These are phyloP conservation scores for Globisporangium polare DNA, from an alignment of 352 stramenopile genomes.

Conservation along the genomic window DNA sequence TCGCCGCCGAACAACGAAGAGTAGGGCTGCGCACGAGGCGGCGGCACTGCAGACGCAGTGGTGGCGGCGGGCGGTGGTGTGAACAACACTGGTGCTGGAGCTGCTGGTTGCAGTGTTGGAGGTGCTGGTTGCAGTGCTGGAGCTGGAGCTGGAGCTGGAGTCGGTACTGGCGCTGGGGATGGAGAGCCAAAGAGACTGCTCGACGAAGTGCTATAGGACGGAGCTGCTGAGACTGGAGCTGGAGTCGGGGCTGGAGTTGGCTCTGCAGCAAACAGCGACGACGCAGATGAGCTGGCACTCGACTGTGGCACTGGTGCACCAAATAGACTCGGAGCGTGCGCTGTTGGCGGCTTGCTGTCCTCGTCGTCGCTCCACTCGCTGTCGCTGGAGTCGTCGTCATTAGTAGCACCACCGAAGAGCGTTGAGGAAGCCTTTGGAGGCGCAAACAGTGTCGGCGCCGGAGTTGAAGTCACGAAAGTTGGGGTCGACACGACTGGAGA, in stretches of 20 bases:
- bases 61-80: not conserved
- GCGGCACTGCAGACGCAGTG: not conserved
- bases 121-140: not conserved
- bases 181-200: constrained; percentile 16
- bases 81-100: constrained; percentile 8
- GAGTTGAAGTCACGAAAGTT: not conserved
- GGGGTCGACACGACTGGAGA: constrained; percentile 2
- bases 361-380: constrained; percentile 72
- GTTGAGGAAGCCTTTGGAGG: constrained; percentile 15
- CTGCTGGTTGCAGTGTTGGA: not conserved
- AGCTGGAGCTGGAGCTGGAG: not conserved
- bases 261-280: constrained; percentile 13
- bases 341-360: constrained; percentile 17
- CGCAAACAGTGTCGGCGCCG: constrained; percentile 6
- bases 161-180: not conserved
- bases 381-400: constrained; percentile 53
- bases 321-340: constrained; percentile 29
- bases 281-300: constrained; percentile 14
- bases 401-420: constrained; percentile 29
- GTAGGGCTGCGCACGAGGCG: constrained; percentile 30
- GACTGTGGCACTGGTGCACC: constrained; percentile 16
- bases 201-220: constrained; percentile 5
- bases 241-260: not conserved
- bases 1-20: constrained; percentile 60
- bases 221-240: constrained; percentile 1